These are phyloP conservation scores for Raffaelea albimanens DNA, from an alignment of 2,329 filamentous ascomycete species.

Conservation along the genomic window DNA sequence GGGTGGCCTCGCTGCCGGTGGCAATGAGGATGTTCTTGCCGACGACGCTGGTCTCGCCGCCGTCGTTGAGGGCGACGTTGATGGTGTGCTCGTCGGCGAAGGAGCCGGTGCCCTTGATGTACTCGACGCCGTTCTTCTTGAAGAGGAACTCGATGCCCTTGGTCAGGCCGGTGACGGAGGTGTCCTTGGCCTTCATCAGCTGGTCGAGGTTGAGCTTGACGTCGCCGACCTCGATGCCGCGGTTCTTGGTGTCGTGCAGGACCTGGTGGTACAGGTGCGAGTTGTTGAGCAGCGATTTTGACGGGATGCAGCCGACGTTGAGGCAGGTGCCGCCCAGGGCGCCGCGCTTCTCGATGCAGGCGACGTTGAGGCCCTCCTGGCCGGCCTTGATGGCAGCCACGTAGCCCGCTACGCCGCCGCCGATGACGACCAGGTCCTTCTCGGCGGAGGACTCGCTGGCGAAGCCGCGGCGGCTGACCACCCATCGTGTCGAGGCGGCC, in stretches of 20 bases:
- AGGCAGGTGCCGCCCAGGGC: conserved; percentile 91
- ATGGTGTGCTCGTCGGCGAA: conserved; percentile 87
- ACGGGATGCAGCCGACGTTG: conserved; percentile 98
- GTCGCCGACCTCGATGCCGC: conserved; percentile 94
- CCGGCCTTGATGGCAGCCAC: conserved; percentile 98
- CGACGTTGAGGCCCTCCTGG: conserved; percentile 92
- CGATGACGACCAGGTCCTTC: conserved; percentile 95
- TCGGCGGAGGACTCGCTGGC: conserved; percentile 60
- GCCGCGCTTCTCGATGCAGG: conserved; percentile 98
- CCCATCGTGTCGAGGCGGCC: conserved; percentile 37
- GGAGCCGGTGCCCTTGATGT: conserved; percentile 84
- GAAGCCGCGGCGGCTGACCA: conserved; percentile 43
- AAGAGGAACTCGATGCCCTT: conserved; percentile 97
- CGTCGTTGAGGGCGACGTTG: conserved; percentile 82
- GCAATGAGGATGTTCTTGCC: conserved; percentile 98
- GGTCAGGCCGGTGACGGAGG: conserved; percentile 76
- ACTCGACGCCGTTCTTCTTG: conserved; percentile 99
- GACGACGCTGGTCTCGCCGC: conserved; percentile 76
- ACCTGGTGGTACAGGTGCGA: conserved; percentile 97
- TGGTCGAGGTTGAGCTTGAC: conserved; percentile 90
- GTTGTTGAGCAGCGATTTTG: conserved; percentile 99
- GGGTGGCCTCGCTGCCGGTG: conserved; percentile 89
- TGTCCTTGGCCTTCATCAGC: conserved; percentile 99
- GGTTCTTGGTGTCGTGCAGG: conserved; percentile 91
- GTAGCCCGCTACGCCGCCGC: conserved; percentile 95